Base-by-base conservation (phyloP, 345 rosid species). In the Salix brachista region DNA sequence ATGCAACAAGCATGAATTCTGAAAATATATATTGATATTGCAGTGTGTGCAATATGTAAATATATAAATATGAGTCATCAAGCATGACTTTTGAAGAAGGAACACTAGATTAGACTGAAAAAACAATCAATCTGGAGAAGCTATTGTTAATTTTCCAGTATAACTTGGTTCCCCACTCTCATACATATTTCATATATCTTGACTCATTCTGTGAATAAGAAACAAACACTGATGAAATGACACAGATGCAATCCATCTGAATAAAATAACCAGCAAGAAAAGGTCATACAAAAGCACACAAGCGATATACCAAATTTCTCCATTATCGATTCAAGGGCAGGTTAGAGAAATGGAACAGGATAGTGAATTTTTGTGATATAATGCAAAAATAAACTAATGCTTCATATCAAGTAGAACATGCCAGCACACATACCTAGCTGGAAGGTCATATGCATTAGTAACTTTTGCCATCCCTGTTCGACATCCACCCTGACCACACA, bases 391-490 rank as follows among this genome's bases (percentile, higher is more conserved):
- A 71, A 13, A 54, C 26, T 52, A 54, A 52, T 52, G 64, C 21
- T 60, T 26, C 61, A 23, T 42, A 74, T 34, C 30, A 41, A 50
- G 67, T 79, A 39, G 46, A 69, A 67, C 26, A 36, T 19, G 39
- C 48, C 62, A 54, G 54, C 46, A 72, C 72, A 80, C 91, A 21
- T 69, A 96, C 99, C 99, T 93, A 76, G 95, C 91, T 41, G 99
- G 99, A 82, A 96, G 94, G 83, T 94, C 94, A 88, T 94, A 92
- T 37, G 97, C 98, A 85, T 86, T 87, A 69, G 99, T 96, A 84
- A 89, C 90, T 87, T 94, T 96, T 1, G 97, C 98, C 97, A 90
- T 91, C 79, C 99, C 99, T 30, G 99, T 96, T 73, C 98, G 86
- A 88, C 98, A 94, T 72, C 98, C 99, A 77, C 97, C 97, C 99